Conservation (phyloP, 192 early-diverging fungal genomes). For the Diversispora eburnea region DNA sequence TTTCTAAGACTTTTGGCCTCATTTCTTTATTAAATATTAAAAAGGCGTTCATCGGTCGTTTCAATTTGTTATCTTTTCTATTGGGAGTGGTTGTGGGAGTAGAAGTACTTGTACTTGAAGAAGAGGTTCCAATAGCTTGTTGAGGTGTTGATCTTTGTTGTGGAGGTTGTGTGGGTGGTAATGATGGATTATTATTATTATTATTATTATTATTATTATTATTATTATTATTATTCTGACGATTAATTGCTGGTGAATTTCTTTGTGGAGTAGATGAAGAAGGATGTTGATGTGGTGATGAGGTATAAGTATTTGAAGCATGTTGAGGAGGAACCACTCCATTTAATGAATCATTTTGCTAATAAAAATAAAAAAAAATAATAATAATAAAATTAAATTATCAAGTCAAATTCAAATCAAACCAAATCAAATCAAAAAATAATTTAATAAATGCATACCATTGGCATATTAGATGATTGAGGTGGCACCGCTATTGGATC, state of each 20-base stretch:
- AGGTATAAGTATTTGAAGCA: background rate
- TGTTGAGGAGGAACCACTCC: background rate
- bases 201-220: background rate
- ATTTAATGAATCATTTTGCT: constrained; percentile 4
- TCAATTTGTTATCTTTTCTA: constrained; percentile 42
- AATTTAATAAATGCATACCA: background rate
- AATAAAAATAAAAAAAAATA: background rate
- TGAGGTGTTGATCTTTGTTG: too few relatives aligned
- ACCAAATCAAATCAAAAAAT: background rate
- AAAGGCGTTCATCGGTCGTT: constrained; percentile 59
- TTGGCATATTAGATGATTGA: background rate
- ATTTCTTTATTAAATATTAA: constrained; percentile 60
- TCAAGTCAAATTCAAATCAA: too few relatives aligned
- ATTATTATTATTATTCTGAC: background rate
- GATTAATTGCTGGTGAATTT: background rate
- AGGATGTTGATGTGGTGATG: background rate
- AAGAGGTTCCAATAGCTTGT: background rate
- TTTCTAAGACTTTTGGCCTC: constrained; percentile 50
- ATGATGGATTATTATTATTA: background rate
- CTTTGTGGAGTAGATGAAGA: background rate
- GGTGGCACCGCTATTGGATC: constrained; percentile 1
- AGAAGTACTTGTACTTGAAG: background rate
- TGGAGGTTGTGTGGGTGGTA: background rate
- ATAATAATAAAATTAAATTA: background rate
- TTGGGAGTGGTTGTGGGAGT: constrained; percentile 29